A percentile compares a stretch with the other conserved stretches of the same genome.
These are phyloP conservation scores for Paxillus rubicundulus DNA, from an alignment of 768 basidiomycete genomes.

Conservation along the genomic window DNA sequence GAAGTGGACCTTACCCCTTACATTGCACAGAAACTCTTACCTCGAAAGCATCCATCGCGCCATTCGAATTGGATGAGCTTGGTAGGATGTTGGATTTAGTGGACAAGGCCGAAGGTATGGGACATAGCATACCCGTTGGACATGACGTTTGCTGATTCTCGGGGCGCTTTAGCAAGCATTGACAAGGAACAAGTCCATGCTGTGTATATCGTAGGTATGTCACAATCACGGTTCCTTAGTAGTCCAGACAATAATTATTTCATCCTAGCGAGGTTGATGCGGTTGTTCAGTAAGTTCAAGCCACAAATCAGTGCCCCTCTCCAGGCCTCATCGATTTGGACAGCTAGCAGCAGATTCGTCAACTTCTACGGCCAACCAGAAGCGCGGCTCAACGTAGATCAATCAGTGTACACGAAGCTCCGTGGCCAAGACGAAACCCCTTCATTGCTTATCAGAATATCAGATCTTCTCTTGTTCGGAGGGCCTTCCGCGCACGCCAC, in stretches of 20 bases:
- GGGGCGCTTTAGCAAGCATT: not conserved
- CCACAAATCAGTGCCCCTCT: not conserved
- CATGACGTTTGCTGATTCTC: not conserved
- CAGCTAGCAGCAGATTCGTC: constrained; percentile 36
- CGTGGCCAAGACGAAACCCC: constrained; percentile 4
- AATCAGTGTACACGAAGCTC: constrained; percentile 34
- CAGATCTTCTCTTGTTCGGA: constrained; percentile 24
- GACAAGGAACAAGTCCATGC: not conserved
- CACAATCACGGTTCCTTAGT: not conserved
- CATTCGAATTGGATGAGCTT: constrained; percentile 8
- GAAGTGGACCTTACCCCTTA: too few species aligned
- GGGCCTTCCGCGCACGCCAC: constrained; percentile 16
- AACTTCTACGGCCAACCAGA: constrained; percentile 47
- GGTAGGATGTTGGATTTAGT: constrained; percentile 6
- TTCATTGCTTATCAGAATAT: constrained; percentile 7
- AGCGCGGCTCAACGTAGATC: constrained; percentile 44
- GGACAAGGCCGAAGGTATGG: constrained; percentile 1
- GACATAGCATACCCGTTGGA: not conserved
- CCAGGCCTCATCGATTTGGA: not conserved
- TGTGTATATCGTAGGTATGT: constrained; percentile 1
- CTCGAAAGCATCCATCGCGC: constrained; percentile 2
- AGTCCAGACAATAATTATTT: not conserved
- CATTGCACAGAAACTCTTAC: constrained; percentile 1
- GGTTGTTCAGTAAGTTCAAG: constrained; percentile 35
- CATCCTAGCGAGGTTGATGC: constrained; percentile 42